phyloP scores from a whole-genome alignment of 2,329 filamentous ascomycete species.

The Penicillium sp. region DNA sequence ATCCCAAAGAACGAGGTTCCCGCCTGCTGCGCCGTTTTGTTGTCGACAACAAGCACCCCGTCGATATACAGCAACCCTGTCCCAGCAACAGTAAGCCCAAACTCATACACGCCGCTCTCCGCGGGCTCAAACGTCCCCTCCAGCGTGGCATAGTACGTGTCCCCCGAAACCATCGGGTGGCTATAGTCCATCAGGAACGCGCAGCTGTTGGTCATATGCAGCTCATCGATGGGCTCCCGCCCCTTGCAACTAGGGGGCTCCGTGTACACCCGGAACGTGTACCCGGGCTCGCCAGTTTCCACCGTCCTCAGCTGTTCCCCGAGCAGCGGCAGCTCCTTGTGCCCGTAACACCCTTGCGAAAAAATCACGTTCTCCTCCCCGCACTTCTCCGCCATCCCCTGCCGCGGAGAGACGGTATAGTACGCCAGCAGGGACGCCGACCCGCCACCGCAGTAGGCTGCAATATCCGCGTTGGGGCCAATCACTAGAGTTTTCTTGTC shows the following conservation, averaged over 20 bases:
- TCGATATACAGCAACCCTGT: conserved; percentile 70
- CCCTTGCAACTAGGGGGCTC: conserved; percentile 54
- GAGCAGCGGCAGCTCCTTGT: conserved; percentile 66
- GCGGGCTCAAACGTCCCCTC: conserved; percentile 66
- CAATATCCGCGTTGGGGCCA: conserved; percentile 58
- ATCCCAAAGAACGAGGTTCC: conserved; percentile 70
- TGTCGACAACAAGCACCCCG: conserved; percentile 67
- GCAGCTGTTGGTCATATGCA: conserved; percentile 50
- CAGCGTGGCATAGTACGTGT: conserved; percentile 64
- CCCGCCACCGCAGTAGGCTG: conserved; percentile 64
- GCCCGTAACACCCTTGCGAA: conserved; percentile 66
- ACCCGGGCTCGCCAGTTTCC: conserved; percentile 59
- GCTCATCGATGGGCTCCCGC: conserved; percentile 59
- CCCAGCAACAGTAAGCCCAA: conserved; percentile 69
- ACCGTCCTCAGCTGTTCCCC: conserved; percentile 56
- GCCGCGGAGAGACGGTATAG: conserved; percentile 51
- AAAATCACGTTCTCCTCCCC: conserved; percentile 47
- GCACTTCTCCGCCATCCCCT: conserved; percentile 46
- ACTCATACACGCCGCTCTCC: conserved; percentile 65
- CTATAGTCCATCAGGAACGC: conserved; percentile 60
- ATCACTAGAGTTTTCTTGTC: conserved; percentile 57
- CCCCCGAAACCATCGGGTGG: conserved; percentile 58
- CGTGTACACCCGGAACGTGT: conserved; percentile 67
- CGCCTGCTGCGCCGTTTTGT: conserved; percentile 65
- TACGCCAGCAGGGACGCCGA: conserved; percentile 61